Percentiles rank a stretch among this genome's conserved stretches.
Evolutionary conservation across 1,284 basidiomycete species (phyloP).

Genomic region (Apiotrichum gamsii): DNA sequence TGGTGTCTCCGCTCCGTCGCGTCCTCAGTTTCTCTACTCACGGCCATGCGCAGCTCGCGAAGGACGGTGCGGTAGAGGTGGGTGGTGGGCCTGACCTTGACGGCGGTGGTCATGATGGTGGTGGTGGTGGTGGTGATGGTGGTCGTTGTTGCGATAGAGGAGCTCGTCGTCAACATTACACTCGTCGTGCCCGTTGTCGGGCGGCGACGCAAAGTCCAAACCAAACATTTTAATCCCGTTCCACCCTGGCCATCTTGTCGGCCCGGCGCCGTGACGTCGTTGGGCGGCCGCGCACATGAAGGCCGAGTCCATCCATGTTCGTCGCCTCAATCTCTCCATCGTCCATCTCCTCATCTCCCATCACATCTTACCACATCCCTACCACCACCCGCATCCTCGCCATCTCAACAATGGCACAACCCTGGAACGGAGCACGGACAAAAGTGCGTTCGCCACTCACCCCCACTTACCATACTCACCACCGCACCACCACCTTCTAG

Average conservation of each 20-base stretch:
- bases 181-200: background rate
- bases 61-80: slow-evolving; percentile 44
- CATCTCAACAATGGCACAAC: too few species aligned
- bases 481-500: too few species aligned
- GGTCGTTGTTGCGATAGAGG: too few species aligned
- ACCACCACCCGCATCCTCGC: too few species aligned
- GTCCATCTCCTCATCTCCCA: too few species aligned
- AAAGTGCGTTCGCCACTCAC: slow-evolving; percentile 16
- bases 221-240: slow-evolving; percentile 17
- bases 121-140: background rate
- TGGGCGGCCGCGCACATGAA: too few species aligned
- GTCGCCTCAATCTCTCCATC: too few species aligned
- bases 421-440: slow-evolving; percentile 36
- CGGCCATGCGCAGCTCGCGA: slow-evolving; percentile 41
- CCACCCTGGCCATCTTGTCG: too few species aligned
- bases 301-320: too few species aligned
- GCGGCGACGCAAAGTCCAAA: background rate
- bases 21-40: slow-evolving; percentile 8
- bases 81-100: slow-evolving; percentile 12
- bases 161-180: too few species aligned
- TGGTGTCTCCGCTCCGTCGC: background rate
- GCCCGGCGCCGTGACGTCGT: background rate
- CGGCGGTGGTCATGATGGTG: background rate
- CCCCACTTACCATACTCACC: too few species aligned
- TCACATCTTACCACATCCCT: too few species aligned